Base-by-base conservation (phyloP, 371 early-diverging fungal species). In the Mortierella sp. region DNA sequence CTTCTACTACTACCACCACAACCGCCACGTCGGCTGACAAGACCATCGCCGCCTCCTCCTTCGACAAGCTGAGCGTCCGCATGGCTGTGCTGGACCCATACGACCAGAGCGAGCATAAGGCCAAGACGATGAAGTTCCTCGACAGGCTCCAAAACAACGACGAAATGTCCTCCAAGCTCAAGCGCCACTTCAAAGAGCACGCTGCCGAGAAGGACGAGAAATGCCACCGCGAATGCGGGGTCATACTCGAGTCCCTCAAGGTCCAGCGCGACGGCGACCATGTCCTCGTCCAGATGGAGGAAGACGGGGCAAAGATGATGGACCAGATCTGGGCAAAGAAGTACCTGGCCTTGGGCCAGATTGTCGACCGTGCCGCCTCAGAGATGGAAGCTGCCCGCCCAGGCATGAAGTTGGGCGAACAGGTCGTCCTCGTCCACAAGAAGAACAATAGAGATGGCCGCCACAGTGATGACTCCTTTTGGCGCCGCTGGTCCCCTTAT, bases 401-500 rank as follows among this genome's bases (percentile, higher is more conserved):
- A 2, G 78, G 83, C 22, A 19, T 73, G 68, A 74, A 72, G 26
- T 63, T 82, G 39, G 83, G 83, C 9, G 72, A 82, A 11, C 83
- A 82, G 50, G 83, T 82, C 26, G 83, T 82, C 29, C 70, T 82
- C 22, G 79, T 82, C 50, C 79, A 71, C 72, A 79, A 71, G 69
- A 71, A 29, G 41, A 73, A 63, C 24, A 26, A 40, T 31, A 45
- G 66, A 14, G 45, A 24, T 29, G 34, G 9, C 22, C 34, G 37
- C 8, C 29, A 53, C 43, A 37, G 31, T 26, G 61, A 71, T 0
- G 82, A 81, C 19, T 81, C 79, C 3, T 71, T 64, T 64, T 77
- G 78, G 75, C 66, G 69, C 55, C 66, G 68, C 0, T 72, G 74
- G 78, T 74, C 79, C 2, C 75, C 74, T n/a, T 75, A 69, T 58